Evolutionary conservation across 805 yeast species (phyloP).

Genomic region (Huiozyma sinensis): DNA sequence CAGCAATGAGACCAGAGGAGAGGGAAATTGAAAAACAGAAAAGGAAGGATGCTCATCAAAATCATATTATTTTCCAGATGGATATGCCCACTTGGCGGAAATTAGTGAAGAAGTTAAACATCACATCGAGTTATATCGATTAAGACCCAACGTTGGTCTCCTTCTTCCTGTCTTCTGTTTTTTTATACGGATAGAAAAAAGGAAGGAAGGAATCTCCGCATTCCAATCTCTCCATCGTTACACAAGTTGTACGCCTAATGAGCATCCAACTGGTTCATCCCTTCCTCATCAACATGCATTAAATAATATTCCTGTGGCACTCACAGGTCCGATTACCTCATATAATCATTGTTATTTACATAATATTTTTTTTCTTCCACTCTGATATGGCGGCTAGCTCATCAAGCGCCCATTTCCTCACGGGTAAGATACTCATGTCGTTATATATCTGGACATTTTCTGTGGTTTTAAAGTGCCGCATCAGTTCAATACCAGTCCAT

Average conservation of each 20-base stretch:
- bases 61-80: constrained; percentile 65
- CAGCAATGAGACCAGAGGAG: constrained; percentile 2
- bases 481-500: constrained; percentile 88
- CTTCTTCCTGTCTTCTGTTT: no score
- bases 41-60: constrained; percentile 25
- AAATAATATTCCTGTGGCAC: no score
- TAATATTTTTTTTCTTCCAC: constrained; percentile 28
- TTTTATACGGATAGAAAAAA: no score
- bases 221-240: no score
- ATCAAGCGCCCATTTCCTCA: constrained; percentile 73
- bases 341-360: no score
- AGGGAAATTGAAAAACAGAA: constrained; percentile 17
- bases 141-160: neutral
- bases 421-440: constrained; percentile 47
- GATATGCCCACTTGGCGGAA: constrained; percentile 57
- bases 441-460: constrained; percentile 27
- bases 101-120: constrained; percentile 42
- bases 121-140: constrained; percentile 29
- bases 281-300: neutral
- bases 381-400: constrained; percentile 41
- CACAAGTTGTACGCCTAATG: neutral
- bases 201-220: neutral
- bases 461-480: constrained; percentile 32
- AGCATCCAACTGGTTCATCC: neutral
- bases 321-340: no score